These are phyloP conservation scores for Cladorrhinum samala DNA, from an alignment of 495 filamentous ascomycete genomes.

Conservation along the genomic window DNA sequence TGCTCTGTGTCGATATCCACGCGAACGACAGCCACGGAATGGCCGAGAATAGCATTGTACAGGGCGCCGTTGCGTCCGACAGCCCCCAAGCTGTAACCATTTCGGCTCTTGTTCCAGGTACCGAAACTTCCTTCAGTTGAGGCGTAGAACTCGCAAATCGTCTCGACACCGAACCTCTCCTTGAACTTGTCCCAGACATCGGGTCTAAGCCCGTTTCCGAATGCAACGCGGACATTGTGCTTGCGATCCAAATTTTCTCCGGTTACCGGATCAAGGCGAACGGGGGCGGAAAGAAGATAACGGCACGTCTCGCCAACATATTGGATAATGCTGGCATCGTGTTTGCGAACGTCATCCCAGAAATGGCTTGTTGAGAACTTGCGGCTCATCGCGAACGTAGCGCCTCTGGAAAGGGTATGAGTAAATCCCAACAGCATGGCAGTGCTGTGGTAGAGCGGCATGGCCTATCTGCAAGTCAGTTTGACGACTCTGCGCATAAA, in stretches of 20 bases:
- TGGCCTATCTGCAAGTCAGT: constrained; percentile 50
- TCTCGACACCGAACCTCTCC: constrained; percentile 74
- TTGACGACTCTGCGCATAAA: not conserved
- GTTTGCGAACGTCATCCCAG: constrained; percentile 70
- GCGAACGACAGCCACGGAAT: constrained; percentile 53
- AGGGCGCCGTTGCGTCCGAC: constrained; percentile 72
- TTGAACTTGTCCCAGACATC: constrained; percentile 90
- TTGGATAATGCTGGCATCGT: constrained; percentile 75
- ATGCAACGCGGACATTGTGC: constrained; percentile 72
- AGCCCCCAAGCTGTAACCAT: constrained; percentile 70
- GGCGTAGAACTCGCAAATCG: constrained; percentile 84
- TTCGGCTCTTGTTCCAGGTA: constrained; percentile 69
- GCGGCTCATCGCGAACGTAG: constrained; percentile 65
- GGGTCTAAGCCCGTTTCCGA: constrained; percentile 87
- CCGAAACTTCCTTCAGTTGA: constrained; percentile 74
- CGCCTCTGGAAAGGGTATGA: constrained; percentile 51
- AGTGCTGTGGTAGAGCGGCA: constrained; percentile 93
- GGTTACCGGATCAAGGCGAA: constrained; percentile 54
- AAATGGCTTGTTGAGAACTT: constrained; percentile 80
- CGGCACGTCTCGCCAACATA: constrained; percentile 95
- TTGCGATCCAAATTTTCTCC: constrained; percentile 70
- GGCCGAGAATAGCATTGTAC: constrained; percentile 47
- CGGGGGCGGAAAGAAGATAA: constrained; percentile 73
- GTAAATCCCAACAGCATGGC: constrained; percentile 66
- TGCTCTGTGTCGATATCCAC: constrained; percentile 35